phyloP scores from a whole-genome alignment of 257 asterid species.

The Plantago ovata region DNA sequence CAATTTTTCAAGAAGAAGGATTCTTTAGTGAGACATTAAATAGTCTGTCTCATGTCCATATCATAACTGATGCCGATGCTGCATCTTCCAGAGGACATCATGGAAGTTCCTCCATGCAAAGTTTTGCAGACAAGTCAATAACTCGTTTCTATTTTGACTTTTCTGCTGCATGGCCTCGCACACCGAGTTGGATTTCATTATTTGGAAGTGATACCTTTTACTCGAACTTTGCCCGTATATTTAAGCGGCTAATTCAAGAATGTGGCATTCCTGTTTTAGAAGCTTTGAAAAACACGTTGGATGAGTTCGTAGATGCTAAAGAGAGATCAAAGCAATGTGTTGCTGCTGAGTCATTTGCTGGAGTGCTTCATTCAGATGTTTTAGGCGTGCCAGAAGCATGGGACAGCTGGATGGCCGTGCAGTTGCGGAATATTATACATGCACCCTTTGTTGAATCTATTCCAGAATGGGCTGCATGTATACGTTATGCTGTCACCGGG shows the following conservation, averaged over 20 bases:
- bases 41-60: conserved; percentile 93
- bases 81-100: conserved; percentile 73
- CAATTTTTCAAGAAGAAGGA: conserved; percentile 84
- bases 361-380: conserved; percentile 92
- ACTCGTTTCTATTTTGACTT: conserved; percentile 93
- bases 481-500: conserved; percentile 95
- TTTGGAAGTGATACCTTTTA: conserved; percentile 80
- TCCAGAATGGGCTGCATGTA: conserved; percentile 94
- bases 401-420: conserved; percentile 87
- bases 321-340: conserved; percentile 99
- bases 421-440: conserved; percentile 63
- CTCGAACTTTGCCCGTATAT: conserved; percentile 84
- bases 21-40: conserved; percentile 75
- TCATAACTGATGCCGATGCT: conserved; percentile 64
- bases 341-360: conserved; percentile 98
- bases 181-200: conserved; percentile 94
- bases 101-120: conserved; percentile 77
- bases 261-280: conserved; percentile 86
- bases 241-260: conserved; percentile 91
- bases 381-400: conserved; percentile 83
- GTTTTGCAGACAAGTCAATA: conserved; percentile 87
- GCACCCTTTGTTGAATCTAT: conserved; percentile 89
- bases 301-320: conserved; percentile 72
- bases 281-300: conserved; percentile 63
- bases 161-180: conserved; percentile 99